Base-by-base conservation (phyloP, 2,329 filamentous ascomycete genomes). In the Penicillium frequentans region DNA sequence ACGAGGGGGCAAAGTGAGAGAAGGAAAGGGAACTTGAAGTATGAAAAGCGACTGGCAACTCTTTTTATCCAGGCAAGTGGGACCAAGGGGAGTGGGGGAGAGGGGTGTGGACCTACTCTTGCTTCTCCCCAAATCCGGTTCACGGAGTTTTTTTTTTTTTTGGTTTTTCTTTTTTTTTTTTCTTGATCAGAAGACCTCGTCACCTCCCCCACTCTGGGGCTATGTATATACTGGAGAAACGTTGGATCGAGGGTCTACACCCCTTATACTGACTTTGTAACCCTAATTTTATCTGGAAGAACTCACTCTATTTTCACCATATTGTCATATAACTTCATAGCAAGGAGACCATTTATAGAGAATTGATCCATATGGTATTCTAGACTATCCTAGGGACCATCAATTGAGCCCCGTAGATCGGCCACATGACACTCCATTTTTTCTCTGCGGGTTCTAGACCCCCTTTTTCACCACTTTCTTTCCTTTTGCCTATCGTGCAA, bases 141-240 rank as follows among this genome's bases (percentile, higher is more conserved):
- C 64, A 42, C 39, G 58, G 56, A 52, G 55, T 59, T 64, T 69
- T 69, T 45, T 45, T 29, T 44, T 68, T 70, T 49, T 70, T 49
- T 37, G 39, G 37, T 9, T 49, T 16, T 39, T 29, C 19, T 49
- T 29, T 49, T 55, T 60, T 19, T 46, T 53, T 70, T 71, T 68
- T 69, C 62, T 52, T 69, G 67, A 70, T 70, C 68, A 70, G 67
- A 66, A 66, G 69, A 70, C 68, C 68, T 64, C 64, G 59, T 65
- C 64, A 65, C 61, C 49, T 54, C 54, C 60, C 62, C 63, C 63
- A 62, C 63, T 64, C 54, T 57, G 54, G 19, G 37, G 49, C 19
- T 49, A 39, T 37, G 26, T 24, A 52, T 37, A 33, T 33, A n/a
- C n/a, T 44, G 54, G 57, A 49, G 56, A 49, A 54, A 27, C 4